These are phyloP conservation scores for Chimonanthus praecox DNA, from an alignment of 164 flowering plant species.

Conservation along the genomic window DNA sequence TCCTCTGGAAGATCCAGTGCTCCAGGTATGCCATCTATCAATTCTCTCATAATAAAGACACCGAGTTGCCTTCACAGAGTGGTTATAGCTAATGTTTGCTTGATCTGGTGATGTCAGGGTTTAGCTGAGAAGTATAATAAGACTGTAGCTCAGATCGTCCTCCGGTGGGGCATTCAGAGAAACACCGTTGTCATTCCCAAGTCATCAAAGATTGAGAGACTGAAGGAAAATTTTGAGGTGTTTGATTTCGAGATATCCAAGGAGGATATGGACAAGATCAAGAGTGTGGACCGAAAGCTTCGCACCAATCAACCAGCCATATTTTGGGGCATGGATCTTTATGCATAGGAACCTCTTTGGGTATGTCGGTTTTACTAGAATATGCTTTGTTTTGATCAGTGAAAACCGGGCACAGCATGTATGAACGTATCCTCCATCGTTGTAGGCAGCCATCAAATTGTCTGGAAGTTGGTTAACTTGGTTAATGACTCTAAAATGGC, in stretches of 20 bases:
- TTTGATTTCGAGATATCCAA: conserved; percentile 68
- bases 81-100: neutral
- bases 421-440: no score
- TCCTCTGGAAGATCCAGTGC: conserved; percentile 74
- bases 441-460: no score
- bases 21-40: conserved; percentile 38
- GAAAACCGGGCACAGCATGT: no score
- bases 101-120: conserved; percentile 31
- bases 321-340: conserved; percentile 84
- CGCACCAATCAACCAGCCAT: conserved; percentile 78
- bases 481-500: no score
- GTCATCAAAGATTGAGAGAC: conserved; percentile 62
- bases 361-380: no score
- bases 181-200: conserved; percentile 80
- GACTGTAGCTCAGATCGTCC: conserved; percentile 70
- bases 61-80: neutral
- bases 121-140: conserved; percentile 69
- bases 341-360: conserved; percentile 28
- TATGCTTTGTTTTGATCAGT: no score
- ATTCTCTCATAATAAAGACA: neutral
- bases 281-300: conserved; percentile 46
- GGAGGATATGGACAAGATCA: conserved; percentile 74
- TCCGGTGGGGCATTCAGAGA: conserved; percentile 90
- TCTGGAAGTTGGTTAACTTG: no score
- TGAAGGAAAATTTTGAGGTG: conserved; percentile 70